Evolutionary conservation across 192 early-diverging fungal genomes (phyloP), one percentile per base, ranked within the genome.

Genomic region (Diversispora epigaea): DNA sequence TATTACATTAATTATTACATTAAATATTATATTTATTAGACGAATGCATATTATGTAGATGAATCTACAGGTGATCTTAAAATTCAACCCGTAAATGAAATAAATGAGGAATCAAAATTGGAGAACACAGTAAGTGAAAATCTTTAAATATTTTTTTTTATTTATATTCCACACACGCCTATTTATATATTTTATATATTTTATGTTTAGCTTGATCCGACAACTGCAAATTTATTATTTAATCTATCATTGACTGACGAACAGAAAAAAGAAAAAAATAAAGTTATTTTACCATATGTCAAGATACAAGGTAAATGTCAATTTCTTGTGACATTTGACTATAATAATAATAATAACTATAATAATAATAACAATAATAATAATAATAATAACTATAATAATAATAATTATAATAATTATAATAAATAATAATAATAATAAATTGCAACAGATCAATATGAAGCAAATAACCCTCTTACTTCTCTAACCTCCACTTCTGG

Each of bases 161-260:
- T 40, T 73, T 3, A 11, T 58, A 63, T 40, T 43, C 40, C 40
- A 32, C 12, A 17, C 15, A 12, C 5, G 6, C 15, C 25, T 68
- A 12, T 47, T 22, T 61, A 61, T 46, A 39, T 49, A 45, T 6
- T 19, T 14, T 47, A 40, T 6, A 25, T 75, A 46, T 50, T 72
- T 41, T 11, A 39, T 55, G 60, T 22, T 43, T 77, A 83, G 81
- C 45, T 81, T 11, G 92, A 94, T 76, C 92, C 91, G 7, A 79
- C 88, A n/a, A 82, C 90, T 0, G 88, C 88, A 41, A 90, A 92
- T 57, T 81, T 96, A 43, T 90, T 92, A 22, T 97, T 97, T 81
- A 96, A 94, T 66, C 77, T 97, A 57, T 81, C 78, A 0, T 83
- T 95, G 43, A 97, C 94, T 2, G 94, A 96, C 17, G 87, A 91